Conservation (phyloP, 306 rosid genomes). For the cucumber (Cucumis sativus) region Cucumber_9930_V3 NC_026659.2:27073501-27074000, state of each 20-base stretch:
- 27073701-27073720: conserved; percentile 83
- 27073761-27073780: not conserved
- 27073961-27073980: conserved; percentile 93
- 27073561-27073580: conserved; percentile 53
- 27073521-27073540: conserved; percentile 86
- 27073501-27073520: conserved; percentile 89
- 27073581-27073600: not conserved
- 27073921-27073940: conserved; percentile 99
- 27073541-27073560: conserved; percentile 94
- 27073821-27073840: not conserved
- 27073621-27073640: conserved; percentile 4
- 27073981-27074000: conserved; percentile 94
- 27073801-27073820: not conserved
- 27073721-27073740: conserved; percentile 84
- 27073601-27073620: not conserved
- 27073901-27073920: conserved; percentile 90
- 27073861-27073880: not conserved
- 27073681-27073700: conserved; percentile 84
- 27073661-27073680: conserved; percentile 89
- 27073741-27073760: conserved; percentile 31
- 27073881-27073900: conserved; percentile 27
- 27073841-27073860: not conserved
- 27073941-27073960: conserved; percentile 96
- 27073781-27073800: not conserved
- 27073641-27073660: not conserved